Evolutionary conservation across 2,329 filamentous ascomycete species (phyloP).

Genomic region (Colletotrichum shisoi): DNA sequence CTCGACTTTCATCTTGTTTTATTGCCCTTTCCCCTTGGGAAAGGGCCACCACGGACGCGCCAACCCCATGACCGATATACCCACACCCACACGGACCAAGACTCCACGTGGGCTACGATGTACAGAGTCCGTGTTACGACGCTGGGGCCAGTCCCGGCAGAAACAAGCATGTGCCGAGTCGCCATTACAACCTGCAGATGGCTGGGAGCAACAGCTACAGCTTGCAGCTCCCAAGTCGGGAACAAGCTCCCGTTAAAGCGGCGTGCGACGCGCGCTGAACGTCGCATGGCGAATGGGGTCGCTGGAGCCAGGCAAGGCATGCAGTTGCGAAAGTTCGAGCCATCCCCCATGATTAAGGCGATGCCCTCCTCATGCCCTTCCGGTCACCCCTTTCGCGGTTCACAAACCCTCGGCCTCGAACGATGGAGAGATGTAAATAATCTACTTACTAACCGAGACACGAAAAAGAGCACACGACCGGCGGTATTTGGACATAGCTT

Average conservation of each 20-base stretch:
- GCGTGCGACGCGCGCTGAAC: slow-evolving; percentile 23
- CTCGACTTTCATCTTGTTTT: slow-evolving; percentile 21
- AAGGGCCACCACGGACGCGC: not conserved
- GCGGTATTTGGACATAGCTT: not conserved
- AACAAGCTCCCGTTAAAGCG: slow-evolving; percentile 28
- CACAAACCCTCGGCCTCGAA: not conserved
- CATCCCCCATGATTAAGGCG: slow-evolving; percentile 11
- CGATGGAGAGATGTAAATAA: slow-evolving; percentile 13
- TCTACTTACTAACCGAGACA: slow-evolving; percentile 5
- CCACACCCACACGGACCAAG: slow-evolving; percentile 34
- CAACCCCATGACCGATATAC: slow-evolving; percentile 13
- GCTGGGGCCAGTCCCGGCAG: slow-evolving; percentile 36
- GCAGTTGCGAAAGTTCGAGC: slow-evolving; percentile 21
- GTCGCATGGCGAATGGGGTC: slow-evolving; percentile 28
- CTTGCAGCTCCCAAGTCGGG: slow-evolving; percentile 9
- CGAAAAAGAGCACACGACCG: not conserved
- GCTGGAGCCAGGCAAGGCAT: slow-evolving; percentile 9
- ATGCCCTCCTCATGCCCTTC: slow-evolving; percentile 13
- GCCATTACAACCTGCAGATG: slow-evolving; percentile 35
- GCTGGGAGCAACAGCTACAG: slow-evolving; percentile 24
- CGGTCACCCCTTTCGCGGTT: not conserved
- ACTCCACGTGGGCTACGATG: slow-evolving; percentile 37
- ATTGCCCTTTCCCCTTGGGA: not conserved
- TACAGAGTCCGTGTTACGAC: slow-evolving; percentile 33
- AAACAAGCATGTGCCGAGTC: slow-evolving; percentile 40